These are phyloP conservation scores for Tuber aestivum DNA, from an alignment of 495 filamentous ascomycete genomes.

Conservation along the genomic window DNA sequence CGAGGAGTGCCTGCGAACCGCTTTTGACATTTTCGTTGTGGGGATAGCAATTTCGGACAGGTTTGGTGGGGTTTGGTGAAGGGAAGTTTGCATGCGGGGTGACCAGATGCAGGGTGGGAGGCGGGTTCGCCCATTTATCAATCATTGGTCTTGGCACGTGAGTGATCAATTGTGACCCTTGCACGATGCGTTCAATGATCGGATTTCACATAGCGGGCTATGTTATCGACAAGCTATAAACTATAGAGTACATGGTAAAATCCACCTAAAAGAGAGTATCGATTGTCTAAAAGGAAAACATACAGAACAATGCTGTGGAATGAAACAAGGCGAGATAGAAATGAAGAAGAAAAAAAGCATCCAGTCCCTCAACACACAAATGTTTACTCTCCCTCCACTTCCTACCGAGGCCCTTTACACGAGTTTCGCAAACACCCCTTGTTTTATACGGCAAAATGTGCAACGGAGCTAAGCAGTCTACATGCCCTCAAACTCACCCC, in stretches of 20 bases:
- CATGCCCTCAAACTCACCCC: slow-evolving; percentile 95
- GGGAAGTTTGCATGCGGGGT: not conserved
- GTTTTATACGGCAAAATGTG: not conserved
- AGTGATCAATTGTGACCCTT: not conserved
- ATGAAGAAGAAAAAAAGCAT: not conserved
- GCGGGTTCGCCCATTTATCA: not conserved
- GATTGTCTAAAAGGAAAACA: slow-evolving; percentile 2
- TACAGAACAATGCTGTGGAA: not conserved
- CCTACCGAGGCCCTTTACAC: not conserved
- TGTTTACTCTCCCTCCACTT: not conserved
- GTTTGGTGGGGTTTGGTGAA: not conserved
- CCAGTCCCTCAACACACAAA: not conserved
- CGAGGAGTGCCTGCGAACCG: slow-evolving; percentile 22
- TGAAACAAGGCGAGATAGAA: not conserved
- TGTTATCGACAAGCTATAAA: not conserved
- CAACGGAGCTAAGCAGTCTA: slow-evolving; percentile 48
- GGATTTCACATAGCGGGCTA: not conserved
- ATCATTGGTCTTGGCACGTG: not conserved
- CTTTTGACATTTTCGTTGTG: not conserved
- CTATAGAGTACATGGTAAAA: not conserved
- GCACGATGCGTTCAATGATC: not conserved
- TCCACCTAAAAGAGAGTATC: slow-evolving; percentile 3
- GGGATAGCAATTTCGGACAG: not conserved
- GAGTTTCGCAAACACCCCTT: not conserved
- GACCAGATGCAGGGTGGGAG: not conserved